phyloP scores from a whole-genome alignment of 257 asterid species.

The Cruciata laevipes region DNA sequence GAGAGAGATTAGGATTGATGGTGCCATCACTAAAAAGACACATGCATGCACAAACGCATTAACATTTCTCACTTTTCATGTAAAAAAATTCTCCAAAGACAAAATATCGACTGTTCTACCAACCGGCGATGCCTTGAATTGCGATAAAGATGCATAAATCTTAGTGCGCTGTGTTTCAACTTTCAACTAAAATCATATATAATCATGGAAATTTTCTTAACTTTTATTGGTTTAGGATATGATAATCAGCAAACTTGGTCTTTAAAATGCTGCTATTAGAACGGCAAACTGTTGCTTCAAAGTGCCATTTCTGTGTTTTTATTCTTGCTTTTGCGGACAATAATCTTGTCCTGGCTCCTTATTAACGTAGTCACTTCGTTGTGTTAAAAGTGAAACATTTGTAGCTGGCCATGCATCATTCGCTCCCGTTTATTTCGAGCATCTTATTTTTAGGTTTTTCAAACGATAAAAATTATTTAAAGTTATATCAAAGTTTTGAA shows the following conservation, averaged over 20 bases:
- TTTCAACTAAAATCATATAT: not conserved
- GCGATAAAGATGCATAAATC: not conserved
- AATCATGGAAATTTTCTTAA: not conserved
- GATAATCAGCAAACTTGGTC: not conserved
- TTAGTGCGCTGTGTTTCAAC: constrained; percentile 12
- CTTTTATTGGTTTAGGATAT: not conserved
- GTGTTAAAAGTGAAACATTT: constrained; percentile 5
- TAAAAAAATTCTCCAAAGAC: constrained; percentile 7
- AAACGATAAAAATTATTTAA: not conserved
- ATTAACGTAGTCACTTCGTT: constrained; percentile 8
- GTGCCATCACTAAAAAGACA: not conserved
- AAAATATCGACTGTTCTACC: not conserved
- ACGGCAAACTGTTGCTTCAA: constrained; percentile 2
- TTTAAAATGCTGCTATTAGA: not conserved
- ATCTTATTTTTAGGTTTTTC: not conserved
- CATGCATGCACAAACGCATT: constrained; percentile 19
- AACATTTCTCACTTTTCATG: not conserved
- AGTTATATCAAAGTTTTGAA: not conserved
- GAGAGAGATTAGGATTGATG: not conserved
- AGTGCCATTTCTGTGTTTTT: not conserved
- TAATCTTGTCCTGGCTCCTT: constrained; percentile 1
- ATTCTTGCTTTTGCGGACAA: constrained; percentile 8
- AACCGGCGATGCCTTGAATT: not conserved
- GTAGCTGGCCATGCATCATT: constrained; percentile 8
- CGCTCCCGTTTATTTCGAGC: not conserved